These are phyloP conservation scores for Penicillium ucsense DNA, from an alignment of 495 filamentous ascomycete genomes.

Conservation along the genomic window DNA sequence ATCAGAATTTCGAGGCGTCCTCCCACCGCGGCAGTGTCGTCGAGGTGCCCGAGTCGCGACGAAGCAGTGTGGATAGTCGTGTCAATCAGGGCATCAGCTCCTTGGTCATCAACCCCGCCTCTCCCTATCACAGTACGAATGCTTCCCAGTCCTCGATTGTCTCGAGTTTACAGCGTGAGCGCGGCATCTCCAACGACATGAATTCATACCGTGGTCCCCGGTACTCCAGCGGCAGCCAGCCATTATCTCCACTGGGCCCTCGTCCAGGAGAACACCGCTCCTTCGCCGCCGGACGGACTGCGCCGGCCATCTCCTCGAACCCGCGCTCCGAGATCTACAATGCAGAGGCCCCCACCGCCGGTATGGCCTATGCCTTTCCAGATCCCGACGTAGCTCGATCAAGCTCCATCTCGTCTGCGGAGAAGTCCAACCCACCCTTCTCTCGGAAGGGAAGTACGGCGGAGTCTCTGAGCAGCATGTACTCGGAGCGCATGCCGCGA, in stretches of 20 bases:
- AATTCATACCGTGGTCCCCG: conserved; percentile 50
- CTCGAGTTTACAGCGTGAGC: conserved; percentile 48
- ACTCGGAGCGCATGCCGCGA: conserved; percentile 61
- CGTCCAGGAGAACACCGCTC: conserved; percentile 44
- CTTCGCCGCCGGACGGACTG: conserved; percentile 49
- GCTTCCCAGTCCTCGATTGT: conserved; percentile 68
- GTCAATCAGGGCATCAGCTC: conserved; percentile 63
- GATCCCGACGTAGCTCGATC: conserved; percentile 58
- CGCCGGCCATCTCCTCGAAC: conserved; percentile 67
- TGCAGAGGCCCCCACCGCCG: conserved; percentile 70
- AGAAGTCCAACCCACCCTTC: conserved; percentile 33
- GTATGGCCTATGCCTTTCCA: conserved; percentile 74
- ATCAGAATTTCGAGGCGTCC: conserved; percentile 40
- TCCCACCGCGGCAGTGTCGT: conserved; percentile 38
- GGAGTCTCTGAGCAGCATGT: conserved; percentile 66
- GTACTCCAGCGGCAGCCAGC: conserved; percentile 32
- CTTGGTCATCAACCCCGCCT: conserved; percentile 52
- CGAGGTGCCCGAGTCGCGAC: conserved; percentile 48
- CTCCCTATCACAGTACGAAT: conserved; percentile 68
- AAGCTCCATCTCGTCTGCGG: conserved; percentile 45
- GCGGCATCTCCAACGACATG: conserved; percentile 39
- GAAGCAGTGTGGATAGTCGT: conserved; percentile 70
- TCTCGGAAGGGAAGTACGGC: conserved; percentile 65
- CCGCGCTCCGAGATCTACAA: conserved; percentile 69
- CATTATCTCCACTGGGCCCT: conserved; percentile 39